Evolutionary conservation across 2,329 filamentous ascomycete species (phyloP).

Genomic region (Gliomastix tumulicola): DNA sequence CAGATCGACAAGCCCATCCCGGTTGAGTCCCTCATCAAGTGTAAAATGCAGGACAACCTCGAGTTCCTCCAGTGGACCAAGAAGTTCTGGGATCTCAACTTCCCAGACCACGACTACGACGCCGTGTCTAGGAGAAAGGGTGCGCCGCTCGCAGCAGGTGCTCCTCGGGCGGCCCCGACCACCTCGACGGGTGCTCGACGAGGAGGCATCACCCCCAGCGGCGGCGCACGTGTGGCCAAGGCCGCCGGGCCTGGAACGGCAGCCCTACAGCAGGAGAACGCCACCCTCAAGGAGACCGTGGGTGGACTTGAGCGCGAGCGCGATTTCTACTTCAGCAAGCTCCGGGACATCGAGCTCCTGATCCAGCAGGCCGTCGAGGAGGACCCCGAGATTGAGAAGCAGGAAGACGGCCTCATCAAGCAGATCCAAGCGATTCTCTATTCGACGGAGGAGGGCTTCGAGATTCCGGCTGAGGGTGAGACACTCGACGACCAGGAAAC

Average conservation of each 20-base stretch:
- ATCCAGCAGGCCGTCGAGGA: slow-evolving; percentile 90
- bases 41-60: slow-evolving; percentile 99
- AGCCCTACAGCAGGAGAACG: slow-evolving; percentile 78
- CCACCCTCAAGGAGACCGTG: slow-evolving; percentile 91
- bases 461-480: slow-evolving; percentile 78
- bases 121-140: slow-evolving; percentile 80
- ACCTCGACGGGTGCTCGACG: slow-evolving; percentile 43
- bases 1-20: slow-evolving; percentile 84
- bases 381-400: slow-evolving; percentile 88
- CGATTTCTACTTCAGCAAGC: slow-evolving; percentile 99
- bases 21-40: slow-evolving; percentile 85
- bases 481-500: slow-evolving; percentile 72
- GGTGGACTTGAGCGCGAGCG: slow-evolving; percentile 88
- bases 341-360: slow-evolving; percentile 91
- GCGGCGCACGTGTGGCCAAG: slow-evolving; percentile 38
- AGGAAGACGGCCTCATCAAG: slow-evolving; percentile 87
- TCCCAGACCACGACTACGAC: slow-evolving; percentile 95
- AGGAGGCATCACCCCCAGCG: slow-evolving; percentile 59
- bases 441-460: slow-evolving; percentile 89
- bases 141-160: slow-evolving; percentile 44
- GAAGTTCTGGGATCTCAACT: slow-evolving; percentile 96
- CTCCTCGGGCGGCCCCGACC: slow-evolving; percentile 40
- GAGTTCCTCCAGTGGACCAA: slow-evolving; percentile 98
- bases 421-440: slow-evolving; percentile 96
- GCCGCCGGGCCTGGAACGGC: slow-evolving; percentile 53